Percentiles rank a stretch among this genome's conserved stretches.
Conservation (phyloP, 768 basidiomycete genomes). For the Hirschioporus abietinus region DNA sequence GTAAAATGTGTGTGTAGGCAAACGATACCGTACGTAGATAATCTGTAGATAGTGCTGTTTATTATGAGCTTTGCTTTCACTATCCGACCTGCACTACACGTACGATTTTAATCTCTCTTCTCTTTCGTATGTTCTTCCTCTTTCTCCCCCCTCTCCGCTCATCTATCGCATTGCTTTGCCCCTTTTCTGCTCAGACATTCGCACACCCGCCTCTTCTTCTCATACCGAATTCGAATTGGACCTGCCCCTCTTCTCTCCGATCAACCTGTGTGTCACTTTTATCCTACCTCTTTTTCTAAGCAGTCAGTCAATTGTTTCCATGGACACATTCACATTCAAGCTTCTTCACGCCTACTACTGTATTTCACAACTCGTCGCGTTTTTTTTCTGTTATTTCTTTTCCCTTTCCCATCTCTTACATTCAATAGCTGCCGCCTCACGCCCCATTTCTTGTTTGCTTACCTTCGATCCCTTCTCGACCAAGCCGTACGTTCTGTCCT, state of each 20-base stretch:
- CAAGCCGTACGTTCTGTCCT: not conserved
- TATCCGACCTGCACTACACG: slow-evolving; percentile 1
- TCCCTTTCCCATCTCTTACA: slow-evolving; percentile 5
- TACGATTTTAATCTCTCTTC: not conserved
- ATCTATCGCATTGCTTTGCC: slow-evolving; percentile 9
- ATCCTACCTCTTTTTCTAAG: not conserved
- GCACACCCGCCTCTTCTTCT: not conserved
- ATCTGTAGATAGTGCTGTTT: not conserved
- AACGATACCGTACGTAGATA: not conserved
- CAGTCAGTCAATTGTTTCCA: not conserved
- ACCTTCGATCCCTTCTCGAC: not conserved
- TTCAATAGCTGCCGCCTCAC: not conserved
- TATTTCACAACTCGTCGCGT: slow-evolving; percentile 11
- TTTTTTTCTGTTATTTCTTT: slow-evolving; percentile 6
- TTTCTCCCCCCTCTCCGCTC: slow-evolving; percentile 11
- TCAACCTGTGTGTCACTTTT: not conserved
- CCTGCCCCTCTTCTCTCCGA: not conserved
- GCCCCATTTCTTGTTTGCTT: not conserved
- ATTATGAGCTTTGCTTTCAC: slow-evolving; percentile 7
- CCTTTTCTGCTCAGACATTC: slow-evolving; percentile 1
- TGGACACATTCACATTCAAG: slow-evolving; percentile 9
- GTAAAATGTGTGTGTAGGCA: not conserved
- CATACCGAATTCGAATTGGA: not conserved
- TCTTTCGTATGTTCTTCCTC: slow-evolving; percentile 6
- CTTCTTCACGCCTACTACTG: slow-evolving; percentile 13